Base-by-base conservation (phyloP, 345 rosid genomes). In the Brassica carinata region DNA sequence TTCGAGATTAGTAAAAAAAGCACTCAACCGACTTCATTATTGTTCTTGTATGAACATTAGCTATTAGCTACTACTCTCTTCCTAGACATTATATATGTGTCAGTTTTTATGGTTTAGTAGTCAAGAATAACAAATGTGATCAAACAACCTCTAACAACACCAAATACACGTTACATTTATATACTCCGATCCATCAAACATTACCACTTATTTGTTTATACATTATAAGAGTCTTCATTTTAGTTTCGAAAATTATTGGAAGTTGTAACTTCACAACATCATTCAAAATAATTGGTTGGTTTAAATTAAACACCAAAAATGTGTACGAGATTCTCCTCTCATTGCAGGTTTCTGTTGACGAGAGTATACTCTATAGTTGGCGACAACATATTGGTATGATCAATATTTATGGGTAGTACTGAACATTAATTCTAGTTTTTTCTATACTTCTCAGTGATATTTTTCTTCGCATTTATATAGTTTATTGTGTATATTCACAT, bases 321-420 rank as follows among this genome's bases (percentile, higher is more conserved):
- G 72, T 66, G 9, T 67, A 34, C 8, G 8, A 55, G 65, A 53
- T 33, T 66, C 26, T 55, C 55, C 30, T 75, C 10, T 53, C 79
- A 9, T 3, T 57, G 59, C 73, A 75, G 40, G 58, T 57, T 34
- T 36, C 34, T 67, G 43, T 67, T 36, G 34, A 70, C 15, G 43
- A 48, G 74, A 71, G 9, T 55, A 55, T 55, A 68, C 19, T 11
- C 67, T 58, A 33, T 75, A 14, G 65, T 19, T 65, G 64, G 72
- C 36, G 72, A 65, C 71, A 65, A 2, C 71, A 75, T 55, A n/a
- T 45, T 45, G 65, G 31, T 61, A 63, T 15, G 78, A 53, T 65
- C 51, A 74, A 30, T 65, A 40, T 65, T 0, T 17, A 64, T 65
- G 34, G 71, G n/a, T 31, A 45, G 51, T 19, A 45, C 72, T 69